Evolutionary conservation across 306 rosid species (phyloP).

Genomic region (Crataegus laevigata): DNA sequence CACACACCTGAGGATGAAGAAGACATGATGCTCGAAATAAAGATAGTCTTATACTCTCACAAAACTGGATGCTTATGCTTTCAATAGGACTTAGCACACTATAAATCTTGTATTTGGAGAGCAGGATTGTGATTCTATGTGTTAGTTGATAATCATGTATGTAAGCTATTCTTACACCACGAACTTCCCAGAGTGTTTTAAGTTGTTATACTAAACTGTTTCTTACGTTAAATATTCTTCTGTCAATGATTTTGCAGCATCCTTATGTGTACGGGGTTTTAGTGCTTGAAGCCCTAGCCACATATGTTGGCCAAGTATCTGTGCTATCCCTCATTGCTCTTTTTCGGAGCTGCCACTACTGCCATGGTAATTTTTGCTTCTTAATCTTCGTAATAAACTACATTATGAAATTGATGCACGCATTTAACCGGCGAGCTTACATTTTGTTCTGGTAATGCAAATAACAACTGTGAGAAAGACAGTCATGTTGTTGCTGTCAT

Average conservation of each 20-base stretch:
- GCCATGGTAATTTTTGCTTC: slow-evolving; percentile 35
- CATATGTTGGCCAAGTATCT: slow-evolving; percentile 53
- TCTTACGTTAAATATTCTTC: background rate
- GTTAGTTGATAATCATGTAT: too few species aligned
- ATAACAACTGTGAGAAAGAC: slow-evolving; percentile 62
- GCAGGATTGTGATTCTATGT: too few species aligned
- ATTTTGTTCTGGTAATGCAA: slow-evolving; percentile 18
- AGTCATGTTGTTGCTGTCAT: slow-evolving; percentile 53
- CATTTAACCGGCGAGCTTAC: background rate
- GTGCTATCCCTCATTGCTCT: slow-evolving; percentile 47
- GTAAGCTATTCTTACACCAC: too few species aligned
- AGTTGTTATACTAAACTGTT: background rate
- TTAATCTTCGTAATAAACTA: background rate
- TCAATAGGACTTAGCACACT: too few species aligned
- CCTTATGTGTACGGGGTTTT: slow-evolving; percentile 52
- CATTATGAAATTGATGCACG: too few species aligned
- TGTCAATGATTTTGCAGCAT: slow-evolving; percentile 28
- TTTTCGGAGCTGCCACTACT: slow-evolving; percentile 53
- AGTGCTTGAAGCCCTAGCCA: slow-evolving; percentile 55
- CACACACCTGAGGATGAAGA: too few species aligned
- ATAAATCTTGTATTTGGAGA: too few species aligned
- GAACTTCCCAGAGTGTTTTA: background rate
- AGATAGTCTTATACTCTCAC: too few species aligned
- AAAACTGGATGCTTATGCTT: too few species aligned
- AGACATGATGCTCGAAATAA: too few species aligned